A percentile compares a stretch with the other conserved stretches of the same genome.
Evolutionary conservation across 805 yeast species (phyloP).

Genomic region (Yamadazyma endophytica): DNA sequence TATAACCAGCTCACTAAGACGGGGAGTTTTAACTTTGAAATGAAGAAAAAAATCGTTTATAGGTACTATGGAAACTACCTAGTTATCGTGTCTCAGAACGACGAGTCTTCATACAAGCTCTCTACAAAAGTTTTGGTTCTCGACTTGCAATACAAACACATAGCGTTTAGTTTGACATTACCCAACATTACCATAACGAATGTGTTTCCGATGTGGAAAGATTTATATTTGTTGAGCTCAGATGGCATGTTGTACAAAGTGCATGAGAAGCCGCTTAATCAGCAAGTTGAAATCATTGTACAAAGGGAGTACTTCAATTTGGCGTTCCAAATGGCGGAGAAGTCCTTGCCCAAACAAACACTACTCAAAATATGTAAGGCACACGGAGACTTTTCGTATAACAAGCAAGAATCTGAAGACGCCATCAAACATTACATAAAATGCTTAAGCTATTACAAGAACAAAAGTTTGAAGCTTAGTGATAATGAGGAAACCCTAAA

Average conservation of each 20-base stretch:
- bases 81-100: constrained; percentile 51
- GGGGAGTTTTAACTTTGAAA: constrained; percentile 51
- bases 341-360: constrained; percentile 26
- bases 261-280: constrained; percentile 61
- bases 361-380: constrained; percentile 28
- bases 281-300: constrained; percentile 63
- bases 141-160: constrained; percentile 65
- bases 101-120: constrained; percentile 16
- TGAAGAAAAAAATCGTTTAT: constrained; percentile 50
- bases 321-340: constrained; percentile 65
- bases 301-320: constrained; percentile 67
- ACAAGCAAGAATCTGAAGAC: constrained; percentile 58
- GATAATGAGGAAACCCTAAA: constrained; percentile 24
- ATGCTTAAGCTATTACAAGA: constrained; percentile 23
- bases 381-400: constrained; percentile 72
- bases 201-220: constrained; percentile 53
- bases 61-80: constrained; percentile 50
- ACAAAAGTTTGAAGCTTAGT: constrained; percentile 7
- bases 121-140: constrained; percentile 61
- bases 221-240: constrained; percentile 57
- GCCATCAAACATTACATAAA: constrained; percentile 74
- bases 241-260: constrained; percentile 74
- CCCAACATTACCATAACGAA: constrained; percentile 56
- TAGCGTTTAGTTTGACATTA: constrained; percentile 67
- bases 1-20: constrained; percentile 55